Evolutionary conservation across 768 basidiomycete species (phyloP).

Genomic region (Galerina sulciceps): DNA sequence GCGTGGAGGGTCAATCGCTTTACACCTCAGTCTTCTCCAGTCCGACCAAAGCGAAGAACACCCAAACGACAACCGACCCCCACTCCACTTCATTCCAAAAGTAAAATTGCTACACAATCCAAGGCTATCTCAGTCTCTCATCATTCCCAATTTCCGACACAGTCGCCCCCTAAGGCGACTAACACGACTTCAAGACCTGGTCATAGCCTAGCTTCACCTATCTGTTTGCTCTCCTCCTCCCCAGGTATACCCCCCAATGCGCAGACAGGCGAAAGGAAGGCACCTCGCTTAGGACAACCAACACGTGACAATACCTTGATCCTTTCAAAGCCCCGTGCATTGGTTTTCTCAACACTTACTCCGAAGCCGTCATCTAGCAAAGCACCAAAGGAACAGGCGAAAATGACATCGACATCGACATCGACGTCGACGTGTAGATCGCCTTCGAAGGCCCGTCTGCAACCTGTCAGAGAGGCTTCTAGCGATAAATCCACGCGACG

Average conservation of each 20-base stretch:
- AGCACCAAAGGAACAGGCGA: not conserved
- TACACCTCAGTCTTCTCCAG: conserved; percentile 25
- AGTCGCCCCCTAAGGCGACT: not conserved
- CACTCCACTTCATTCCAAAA: not conserved
- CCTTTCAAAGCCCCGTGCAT: conserved; percentile 6
- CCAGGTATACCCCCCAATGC: conserved; percentile 5
- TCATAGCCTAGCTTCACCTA: conserved; percentile 26
- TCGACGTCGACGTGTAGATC: not conserved
- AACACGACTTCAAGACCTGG: not conserved
- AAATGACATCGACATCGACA: not conserved
- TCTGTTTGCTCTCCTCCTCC: conserved; percentile 25
- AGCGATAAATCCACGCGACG: not conserved
- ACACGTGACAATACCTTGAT: not conserved
- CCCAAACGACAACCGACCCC: not conserved
- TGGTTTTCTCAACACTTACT: not conserved
- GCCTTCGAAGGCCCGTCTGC: not conserved
- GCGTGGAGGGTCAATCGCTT: conserved; percentile 22
- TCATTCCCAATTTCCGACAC: not conserved
- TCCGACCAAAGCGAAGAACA: not conserved
- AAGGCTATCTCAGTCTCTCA: not conserved
- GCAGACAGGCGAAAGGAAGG: not conserved
- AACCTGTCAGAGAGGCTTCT: not conserved
- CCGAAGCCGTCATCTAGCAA: not conserved
- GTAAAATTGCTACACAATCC: not conserved
- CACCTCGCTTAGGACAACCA: not conserved